Evolutionary conservation across 2,329 filamentous ascomycete species (phyloP), one percentile per base, ranked within the genome.

Genomic region (Periconia digitata): DNA sequence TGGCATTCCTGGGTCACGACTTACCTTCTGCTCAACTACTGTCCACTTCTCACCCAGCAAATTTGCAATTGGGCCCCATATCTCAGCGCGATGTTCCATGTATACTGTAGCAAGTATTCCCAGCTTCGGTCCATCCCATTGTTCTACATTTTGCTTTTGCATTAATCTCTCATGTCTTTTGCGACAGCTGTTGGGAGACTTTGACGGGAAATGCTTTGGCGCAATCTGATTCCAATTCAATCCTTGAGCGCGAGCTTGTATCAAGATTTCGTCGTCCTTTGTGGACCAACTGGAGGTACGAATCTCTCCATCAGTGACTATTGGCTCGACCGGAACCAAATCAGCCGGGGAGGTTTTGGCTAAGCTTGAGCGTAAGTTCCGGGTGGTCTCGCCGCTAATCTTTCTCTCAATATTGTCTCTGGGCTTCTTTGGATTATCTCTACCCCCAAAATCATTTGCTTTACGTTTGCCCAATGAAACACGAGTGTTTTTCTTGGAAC

Each of bases 171-270:
- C 90, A 63, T 95, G 90, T 46, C 90, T 84, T 75, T 95, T 95
- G 55, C 90, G 88, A 73, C 90, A 95, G 16, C 90, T 90, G 68
- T 94, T 94, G 49, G 86, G 73, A 8, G 79, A 79, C 76, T 95
- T 95, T 67, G 74, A 79, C 1, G 86, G 87, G 68, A 95, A 95
- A 72, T 90, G 84, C 53, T 80, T 82, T 51, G 79, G 78, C 60
- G 90, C 85, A 64, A 95, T 94, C 60, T 89, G 86, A 44, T 83
- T 81, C 90, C 90, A 95, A 72, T 92, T 92, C 67, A 91, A 80
- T 20, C 88, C 87, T 62, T 85, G 83, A 40, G 86, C 82, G 45
- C 90, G 83, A 13, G 89, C 88, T 37, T 77, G 74, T 53, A 92
- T 76, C 36, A 95, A 81, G 29, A 83, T 83, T 59, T 87, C 80